Percentiles rank a stretch among this genome's conserved stretches.
Conservation (phyloP, 1,139 yeast genomes). For the Candida albicans region DNA sequence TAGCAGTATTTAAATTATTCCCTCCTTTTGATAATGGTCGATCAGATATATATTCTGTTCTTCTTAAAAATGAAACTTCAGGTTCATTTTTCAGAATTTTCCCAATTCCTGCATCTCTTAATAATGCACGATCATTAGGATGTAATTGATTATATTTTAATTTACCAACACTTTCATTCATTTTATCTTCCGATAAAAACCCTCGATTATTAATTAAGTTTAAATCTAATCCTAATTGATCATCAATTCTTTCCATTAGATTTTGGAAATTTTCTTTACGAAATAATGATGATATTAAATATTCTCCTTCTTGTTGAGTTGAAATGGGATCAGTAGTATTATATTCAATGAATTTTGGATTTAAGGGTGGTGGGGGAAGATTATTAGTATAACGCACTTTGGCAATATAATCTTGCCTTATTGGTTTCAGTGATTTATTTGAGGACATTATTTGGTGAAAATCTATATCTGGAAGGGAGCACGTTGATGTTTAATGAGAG, state of each 20-base stretch:
- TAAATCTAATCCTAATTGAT: slow-evolving; percentile 74
- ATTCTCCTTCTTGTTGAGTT: slow-evolving; percentile 55
- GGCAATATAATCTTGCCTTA: slow-evolving; percentile 85
- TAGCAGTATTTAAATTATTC: slow-evolving; percentile 11
- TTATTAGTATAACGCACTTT: slow-evolving; percentile 82
- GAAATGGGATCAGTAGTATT: slow-evolving; percentile 40
- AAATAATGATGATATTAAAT: slow-evolving; percentile 70
- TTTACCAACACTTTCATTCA: slow-evolving; percentile 23
- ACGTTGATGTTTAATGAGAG: too few species aligned
- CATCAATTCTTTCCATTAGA: slow-evolving; percentile 66
- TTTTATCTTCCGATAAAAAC: slow-evolving; percentile 49
- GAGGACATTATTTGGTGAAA: slow-evolving; percentile 20
- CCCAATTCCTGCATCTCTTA: slow-evolving; percentile 73
- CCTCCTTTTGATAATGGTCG: slow-evolving; percentile 25
- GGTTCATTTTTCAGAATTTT: slow-evolving; percentile 52
- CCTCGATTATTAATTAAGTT: slow-evolving; percentile 71
- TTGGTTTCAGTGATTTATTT: slow-evolving; percentile 31
- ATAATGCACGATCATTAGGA: slow-evolving; percentile 70
- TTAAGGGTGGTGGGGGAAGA: slow-evolving; percentile 90
- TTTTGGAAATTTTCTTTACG: slow-evolving; percentile 72
- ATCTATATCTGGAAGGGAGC: too few species aligned
- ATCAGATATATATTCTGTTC: slow-evolving; percentile 86
- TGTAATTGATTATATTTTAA: slow-evolving; percentile 43
- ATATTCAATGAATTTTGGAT: slow-evolving; percentile 77
- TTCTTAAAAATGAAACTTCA: slow-evolving; percentile 81